Base-by-base conservation (phyloP, 352 stramenopile genomes). In the Peronospora farinosa region DNA sequence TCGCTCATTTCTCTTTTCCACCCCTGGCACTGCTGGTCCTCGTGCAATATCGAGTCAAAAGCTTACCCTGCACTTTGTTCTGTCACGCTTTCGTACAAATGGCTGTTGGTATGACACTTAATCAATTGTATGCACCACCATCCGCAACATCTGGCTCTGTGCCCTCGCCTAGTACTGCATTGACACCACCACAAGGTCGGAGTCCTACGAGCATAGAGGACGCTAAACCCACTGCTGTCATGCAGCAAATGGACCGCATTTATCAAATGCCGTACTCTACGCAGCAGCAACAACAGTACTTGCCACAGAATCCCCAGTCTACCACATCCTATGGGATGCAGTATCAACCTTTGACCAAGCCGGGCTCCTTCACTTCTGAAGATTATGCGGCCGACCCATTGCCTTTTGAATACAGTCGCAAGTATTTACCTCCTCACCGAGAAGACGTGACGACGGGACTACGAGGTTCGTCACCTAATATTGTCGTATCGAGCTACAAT, bases 331-430 rank as follows among this genome's bases (percentile, higher is more conserved):
- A 47, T 25, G 40, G 13, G 13, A 59, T 63, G 39, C 51, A 60
- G 33, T 69, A 62, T 40, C 44, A 57, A 15, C 52, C 54, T 28
- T 16, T 72, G 13, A 30, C 61, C 19, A 58, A 65, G 38, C 38
- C 57, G 0, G 53, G 60, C 0, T 51, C 53, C n/a, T 64, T 54
- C 13, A 63, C 52, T 9, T 63, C 63, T 1, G 74, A 89, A 21
- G 75, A 86, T n/a, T 92, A 89, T 60, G 65, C 79, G 4, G 75
- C 78, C 4, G 78, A 92, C 47, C 80, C 80, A 17, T 55, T 92
- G 2, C 80, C 80, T 0, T 92, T 92, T 50, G 78, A 92, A 48
- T 92, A 92, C 60, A 74, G 50, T 49, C 67, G 67, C 45, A 71
- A 74, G 51, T 77, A 72, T 54, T 72, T 68, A 28, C 57, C 50